A percentile compares a stretch with the other conserved stretches of the same genome.
Conservation (phyloP, 768 basidiomycete genomes). For the Kondoa subrosea region DNA sequence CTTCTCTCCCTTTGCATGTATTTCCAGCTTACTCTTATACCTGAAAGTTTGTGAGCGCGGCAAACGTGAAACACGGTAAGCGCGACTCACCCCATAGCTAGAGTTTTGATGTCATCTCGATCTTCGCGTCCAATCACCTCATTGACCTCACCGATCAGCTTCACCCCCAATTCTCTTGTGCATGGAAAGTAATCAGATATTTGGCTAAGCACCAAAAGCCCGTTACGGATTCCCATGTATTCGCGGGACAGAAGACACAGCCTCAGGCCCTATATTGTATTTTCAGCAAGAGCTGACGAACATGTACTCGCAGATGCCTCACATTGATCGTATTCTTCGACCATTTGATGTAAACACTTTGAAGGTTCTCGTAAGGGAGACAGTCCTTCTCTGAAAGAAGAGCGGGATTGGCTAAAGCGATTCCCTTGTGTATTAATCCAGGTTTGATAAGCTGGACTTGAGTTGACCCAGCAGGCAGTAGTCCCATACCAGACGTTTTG, state of each 20-base stretch:
- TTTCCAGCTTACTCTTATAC: neutral
- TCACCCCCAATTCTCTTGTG: slow-evolving; percentile 48
- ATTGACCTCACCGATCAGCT: slow-evolving; percentile 28
- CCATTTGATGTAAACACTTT: slow-evolving; percentile 62
- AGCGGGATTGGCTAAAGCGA: slow-evolving; percentile 49
- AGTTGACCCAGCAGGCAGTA: neutral
- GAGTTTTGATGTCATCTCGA: slow-evolving; percentile 36
- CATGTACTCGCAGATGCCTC: slow-evolving; percentile 62
- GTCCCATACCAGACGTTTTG: slow-evolving; percentile 46
- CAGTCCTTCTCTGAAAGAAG: slow-evolving; percentile 51
- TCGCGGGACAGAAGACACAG: slow-evolving; percentile 72
- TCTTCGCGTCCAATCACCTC: slow-evolving; percentile 51
- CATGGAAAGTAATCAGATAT: slow-evolving; percentile 76
- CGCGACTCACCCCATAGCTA: slow-evolving; percentile 27
- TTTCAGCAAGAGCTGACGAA: too few species aligned
- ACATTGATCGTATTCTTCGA: slow-evolving; percentile 58
- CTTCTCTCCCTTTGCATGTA: too few species aligned
- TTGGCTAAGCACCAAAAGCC: slow-evolving; percentile 84
- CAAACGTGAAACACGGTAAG: neutral
- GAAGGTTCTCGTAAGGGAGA: slow-evolving; percentile 54
- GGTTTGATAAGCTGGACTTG: slow-evolving; percentile 32
- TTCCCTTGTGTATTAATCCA: slow-evolving; percentile 24
- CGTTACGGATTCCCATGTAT: slow-evolving; percentile 95
- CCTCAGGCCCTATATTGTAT: too few species aligned
- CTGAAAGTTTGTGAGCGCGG: slow-evolving; percentile 5